phyloP scores from a whole-genome alignment of 495 filamentous ascomycete species.

The Stereocaulon alpinum region DNA sequence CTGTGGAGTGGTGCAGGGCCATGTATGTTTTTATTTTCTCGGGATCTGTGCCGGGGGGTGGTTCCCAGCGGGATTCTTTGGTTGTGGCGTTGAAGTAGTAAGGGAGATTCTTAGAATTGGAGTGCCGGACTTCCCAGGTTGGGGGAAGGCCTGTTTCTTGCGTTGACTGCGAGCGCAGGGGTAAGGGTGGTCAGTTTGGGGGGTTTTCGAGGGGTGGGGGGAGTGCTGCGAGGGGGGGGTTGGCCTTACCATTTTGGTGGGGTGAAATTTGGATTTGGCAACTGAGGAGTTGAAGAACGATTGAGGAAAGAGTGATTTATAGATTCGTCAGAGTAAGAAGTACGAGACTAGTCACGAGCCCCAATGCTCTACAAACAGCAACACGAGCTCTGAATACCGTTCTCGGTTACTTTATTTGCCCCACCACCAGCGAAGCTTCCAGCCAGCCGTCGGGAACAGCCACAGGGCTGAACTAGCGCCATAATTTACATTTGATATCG shows the following conservation, averaged over 20 bases:
- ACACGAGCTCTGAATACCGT: background rate
- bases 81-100: constrained; percentile 89
- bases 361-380: background rate
- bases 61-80: constrained; percentile 88
- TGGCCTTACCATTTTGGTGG: constrained; percentile 8
- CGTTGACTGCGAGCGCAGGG: constrained; percentile 28
- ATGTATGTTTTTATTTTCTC: constrained; percentile 90
- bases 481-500: background rate
- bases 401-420: background rate
- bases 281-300: background rate
- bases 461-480: constrained; percentile 1
- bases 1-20: constrained; percentile 63
- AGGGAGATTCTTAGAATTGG: constrained; percentile 92
- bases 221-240: background rate
- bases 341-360: background rate
- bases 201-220: background rate
- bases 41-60: constrained; percentile 72
- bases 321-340: background rate
- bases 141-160: constrained; percentile 71
- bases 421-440: background rate
- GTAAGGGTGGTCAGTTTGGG: background rate
- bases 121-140: constrained; percentile 90
- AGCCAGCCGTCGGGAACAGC: background rate
- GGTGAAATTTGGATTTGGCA: background rate
- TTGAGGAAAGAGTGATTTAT: too few relatives aligned